Percentiles rank a stretch among this genome's conserved stretches.
phyloP scores from a whole-genome alignment of 257 asterid species.

The Solanum ahanhuiri region DNA sequence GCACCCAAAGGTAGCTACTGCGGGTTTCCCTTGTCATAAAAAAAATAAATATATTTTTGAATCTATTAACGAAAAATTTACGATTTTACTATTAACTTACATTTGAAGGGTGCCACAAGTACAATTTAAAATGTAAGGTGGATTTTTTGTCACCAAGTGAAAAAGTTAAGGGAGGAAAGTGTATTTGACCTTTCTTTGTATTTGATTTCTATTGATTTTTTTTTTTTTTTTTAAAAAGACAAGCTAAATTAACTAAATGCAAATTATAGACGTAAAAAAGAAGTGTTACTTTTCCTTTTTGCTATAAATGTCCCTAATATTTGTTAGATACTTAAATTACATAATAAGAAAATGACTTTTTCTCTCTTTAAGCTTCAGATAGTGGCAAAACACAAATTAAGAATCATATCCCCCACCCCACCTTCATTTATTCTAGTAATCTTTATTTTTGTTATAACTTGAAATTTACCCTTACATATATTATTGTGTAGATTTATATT shows the following conservation, averaged over 20 bases:
- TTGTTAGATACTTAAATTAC: conserved; percentile 1
- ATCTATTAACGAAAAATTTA: not conserved
- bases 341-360: not conserved
- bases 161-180: not conserved
- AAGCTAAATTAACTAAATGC: not conserved
- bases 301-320: not conserved
- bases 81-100: not conserved
- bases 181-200: not conserved
- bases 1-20: accelerated
- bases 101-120: not conserved
- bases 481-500: not conserved
- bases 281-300: not conserved
- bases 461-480: not conserved
- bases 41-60: not conserved
- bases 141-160: not conserved
- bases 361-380: not conserved
- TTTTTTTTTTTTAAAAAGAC: too few relatives aligned
- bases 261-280: not conserved
- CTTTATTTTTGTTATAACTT: not conserved
- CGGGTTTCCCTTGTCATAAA: too few relatives aligned
- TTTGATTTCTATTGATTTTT: too few relatives aligned
- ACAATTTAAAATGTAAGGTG: not conserved
- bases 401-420: not conserved
- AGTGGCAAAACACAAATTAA: not conserved
- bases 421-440: too few relatives aligned